Base-by-base conservation (phyloP, 352 stramenopile species). In the Pythium volutum region DNA sequence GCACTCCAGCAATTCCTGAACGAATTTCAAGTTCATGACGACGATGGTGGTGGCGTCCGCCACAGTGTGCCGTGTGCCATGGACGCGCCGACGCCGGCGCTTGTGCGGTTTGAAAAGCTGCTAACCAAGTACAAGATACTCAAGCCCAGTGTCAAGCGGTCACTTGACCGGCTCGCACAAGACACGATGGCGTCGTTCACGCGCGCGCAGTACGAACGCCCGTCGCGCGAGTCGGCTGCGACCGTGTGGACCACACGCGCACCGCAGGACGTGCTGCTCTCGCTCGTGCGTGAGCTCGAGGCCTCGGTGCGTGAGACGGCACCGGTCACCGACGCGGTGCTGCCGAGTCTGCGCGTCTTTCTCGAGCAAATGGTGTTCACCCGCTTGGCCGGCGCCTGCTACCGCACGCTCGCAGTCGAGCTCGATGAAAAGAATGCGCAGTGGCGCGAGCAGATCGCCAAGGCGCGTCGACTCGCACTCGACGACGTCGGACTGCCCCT, bases 281-380 rank as follows among this genome's bases (percentile, higher is more conserved):
- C 82, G 53, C 74, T 92, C 6, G 66, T 90, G 16, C 73, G 74
- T 20, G 82, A 92, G 48, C 67, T 92, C 5, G 74, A 82, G 14
- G 77, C 79, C 26, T 75, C 80, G 0, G 70, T 92, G 36, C 62
- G 77, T 4, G 63, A 60, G 12, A 72, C 80, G 26, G 76, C 69
- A 11, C 72, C 64, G 31, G 45, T 87, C 23, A 52, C 64, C 2
- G 65, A 75, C 16, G 49, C 23, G 1, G 60, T 72, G 3, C 62
- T 68, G 0, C 53, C 56, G 0, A 62, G 75, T 4, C 67, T 90
- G 3, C 71, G 60, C 26, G 58, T 76, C 43, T 82, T 90, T 29
- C 71, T 90, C 43, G 81, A 91, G 66, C 77, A 91, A 51, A 88
- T 92, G 79, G 73, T 91, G 18, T 91, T 86, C 55, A 78, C 66